These are phyloP conservation scores for Stevia rebaudiana DNA, from an alignment of 140 eudicot genomes.

Conservation along the genomic window DNA sequence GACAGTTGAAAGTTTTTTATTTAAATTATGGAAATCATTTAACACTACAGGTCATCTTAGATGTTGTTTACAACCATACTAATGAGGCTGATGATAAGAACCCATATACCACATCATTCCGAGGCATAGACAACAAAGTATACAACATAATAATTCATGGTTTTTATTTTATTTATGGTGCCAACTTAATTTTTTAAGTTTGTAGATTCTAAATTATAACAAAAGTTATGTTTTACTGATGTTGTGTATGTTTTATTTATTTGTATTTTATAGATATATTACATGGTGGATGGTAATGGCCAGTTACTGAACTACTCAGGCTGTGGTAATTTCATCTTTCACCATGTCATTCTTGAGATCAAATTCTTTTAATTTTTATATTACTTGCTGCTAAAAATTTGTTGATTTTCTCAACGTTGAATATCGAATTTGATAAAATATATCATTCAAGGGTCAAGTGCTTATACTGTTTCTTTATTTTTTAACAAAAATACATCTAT, in stretches of 20 bases:
- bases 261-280: constrained; percentile 62
- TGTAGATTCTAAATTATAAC: neutral
- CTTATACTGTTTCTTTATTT: neutral
- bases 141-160: neutral
- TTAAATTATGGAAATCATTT: neutral
- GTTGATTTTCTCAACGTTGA: neutral
- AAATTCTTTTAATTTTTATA: neutral
- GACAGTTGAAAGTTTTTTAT: neutral
- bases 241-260: neutral
- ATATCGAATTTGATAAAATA: neutral
- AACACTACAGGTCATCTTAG: constrained; percentile 72
- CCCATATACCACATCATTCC: constrained; percentile 90
- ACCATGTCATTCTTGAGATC: constrained; percentile 5
- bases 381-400: neutral
- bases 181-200: neutral
- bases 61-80: constrained; percentile 96
- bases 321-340: constrained; percentile 59
- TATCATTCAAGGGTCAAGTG: neutral
- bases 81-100: constrained; percentile 91
- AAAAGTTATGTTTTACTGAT: constrained; percentile 16
- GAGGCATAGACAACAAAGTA: constrained; percentile 99
- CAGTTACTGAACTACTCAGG: constrained; percentile 81
- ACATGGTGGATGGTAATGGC: constrained; percentile 73
- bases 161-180: neutral
- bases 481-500: neutral